Evolutionary conservation across 2,329 filamentous ascomycete species (phyloP), one percentile per base, ranked within the genome.

Genomic region (Ophiognomonia clavigignenti-juglandacearum): DNA sequence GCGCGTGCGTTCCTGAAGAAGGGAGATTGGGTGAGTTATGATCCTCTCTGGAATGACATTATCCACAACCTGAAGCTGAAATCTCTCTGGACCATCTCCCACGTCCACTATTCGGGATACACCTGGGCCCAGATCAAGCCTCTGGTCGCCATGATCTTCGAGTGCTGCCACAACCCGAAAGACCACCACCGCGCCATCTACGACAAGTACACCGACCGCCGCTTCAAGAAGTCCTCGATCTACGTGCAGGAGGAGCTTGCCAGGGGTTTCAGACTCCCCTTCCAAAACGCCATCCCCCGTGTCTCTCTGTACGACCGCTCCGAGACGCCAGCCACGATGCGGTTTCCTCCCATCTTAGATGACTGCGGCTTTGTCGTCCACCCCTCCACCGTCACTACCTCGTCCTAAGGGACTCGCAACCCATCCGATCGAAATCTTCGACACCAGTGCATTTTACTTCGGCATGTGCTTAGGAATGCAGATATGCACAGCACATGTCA

Each of bases 31-130:
- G 89, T 95, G 82, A 68, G 87, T 74, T 50, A 51, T 44, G 39
- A 29, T 23, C 29, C 26, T 14, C 34, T 6, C 41, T 32, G 35
- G 16, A 13, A 39, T 39, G 29, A 42, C 9, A 35, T 2, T 39
- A 20, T 24, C 38, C 39, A 39, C 39, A n/a, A 18, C 26, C 32
- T 39, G 23, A 39, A 48, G 38, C 23, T 43, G 35, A 39, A 34
- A 22, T 41, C 53, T 69, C 39, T 45, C 6, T 54, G 95, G 89
- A 84, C 85, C 50, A 80, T 82, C 53, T 80, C 85, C 16, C 93
- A 98, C 62, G 84, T 93, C 29, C 84, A 95, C 69, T 97, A 95
- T 69, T 95, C 92, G 29, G 88, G 88, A 45, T 97, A 98, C 70
- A 96, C 91, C 2, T 90, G 86, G 70, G 70, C 73, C 38, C 93